phyloP scores from a whole-genome alignment of 768 basidiomycete genomes.

The Xerocomellus dryophilus region DNA sequence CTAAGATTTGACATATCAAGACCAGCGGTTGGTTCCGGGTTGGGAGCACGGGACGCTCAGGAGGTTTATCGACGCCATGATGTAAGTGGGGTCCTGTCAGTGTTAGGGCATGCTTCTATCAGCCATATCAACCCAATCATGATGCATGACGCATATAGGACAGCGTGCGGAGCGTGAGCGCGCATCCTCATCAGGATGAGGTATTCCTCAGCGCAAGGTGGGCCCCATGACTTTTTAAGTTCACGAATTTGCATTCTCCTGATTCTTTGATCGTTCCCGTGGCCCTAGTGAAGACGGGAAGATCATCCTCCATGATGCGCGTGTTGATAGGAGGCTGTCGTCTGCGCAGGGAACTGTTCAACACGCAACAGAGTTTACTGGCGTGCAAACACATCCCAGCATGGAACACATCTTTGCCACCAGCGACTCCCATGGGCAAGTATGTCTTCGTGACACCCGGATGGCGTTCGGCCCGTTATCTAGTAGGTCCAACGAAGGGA shows the following conservation, averaged over 20 bases:
- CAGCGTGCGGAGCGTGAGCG: slow-evolving; percentile 60
- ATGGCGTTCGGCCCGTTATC: slow-evolving; percentile 66
- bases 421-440: slow-evolving; percentile 54
- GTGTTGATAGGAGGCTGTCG: slow-evolving; percentile 35
- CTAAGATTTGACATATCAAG: slow-evolving; percentile 53
- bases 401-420: slow-evolving; percentile 70
- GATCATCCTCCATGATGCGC: slow-evolving; percentile 59
- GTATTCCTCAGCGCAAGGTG: slow-evolving; percentile 70
- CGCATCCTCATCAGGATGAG: slow-evolving; percentile 67
- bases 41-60: slow-evolving; percentile 15
- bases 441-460: slow-evolving; percentile 65
- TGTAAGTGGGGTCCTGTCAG: slow-evolving; percentile 19
- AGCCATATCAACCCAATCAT: slow-evolving; percentile 12
- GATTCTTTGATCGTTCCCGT: slow-evolving; percentile 18
- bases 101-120: slow-evolving; percentile 20
- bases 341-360: slow-evolving; percentile 52
- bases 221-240: slow-evolving; percentile 16
- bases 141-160: slow-evolving; percentile 42
- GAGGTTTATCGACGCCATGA: slow-evolving; percentile 33
- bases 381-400: slow-evolving; percentile 62
- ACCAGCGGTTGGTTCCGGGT: slow-evolving; percentile 21
- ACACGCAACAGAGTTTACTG: slow-evolving; percentile 54
- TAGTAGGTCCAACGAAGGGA: slow-evolving; percentile 45
- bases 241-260: slow-evolving; percentile 13
- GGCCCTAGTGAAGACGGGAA: slow-evolving; percentile 64